Percentiles rank a stretch among this genome's conserved stretches.
These are phyloP conservation scores for Nymphaea colorata DNA, from an alignment of 164 flowering plant genomes.

Conservation along the genomic window DNA sequence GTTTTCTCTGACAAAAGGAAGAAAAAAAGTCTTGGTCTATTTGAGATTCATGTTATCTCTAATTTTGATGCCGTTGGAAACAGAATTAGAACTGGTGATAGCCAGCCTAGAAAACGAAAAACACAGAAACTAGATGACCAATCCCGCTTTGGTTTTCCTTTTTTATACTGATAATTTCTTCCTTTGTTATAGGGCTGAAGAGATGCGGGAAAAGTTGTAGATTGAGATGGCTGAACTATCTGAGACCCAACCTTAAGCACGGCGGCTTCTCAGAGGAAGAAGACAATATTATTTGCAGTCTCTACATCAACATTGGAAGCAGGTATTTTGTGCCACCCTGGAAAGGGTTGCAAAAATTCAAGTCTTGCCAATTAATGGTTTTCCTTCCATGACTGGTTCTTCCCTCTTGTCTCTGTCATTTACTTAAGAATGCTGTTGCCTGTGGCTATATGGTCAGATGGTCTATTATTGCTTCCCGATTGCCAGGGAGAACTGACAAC, in stretches of 20 bases:
- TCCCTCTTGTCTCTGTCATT: neutral
- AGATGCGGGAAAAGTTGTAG: slow-evolving; percentile 93
- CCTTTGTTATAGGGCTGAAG: slow-evolving; percentile 41
- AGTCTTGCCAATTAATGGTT: too few species aligned
- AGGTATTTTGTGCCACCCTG: slow-evolving; percentile 24
- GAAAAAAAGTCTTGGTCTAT: too few species aligned
- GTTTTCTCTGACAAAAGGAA: too few species aligned
- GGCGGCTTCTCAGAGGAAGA: slow-evolving; percentile 88
- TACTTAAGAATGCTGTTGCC: neutral
- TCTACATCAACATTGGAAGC: slow-evolving; percentile 76
- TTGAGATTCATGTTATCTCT: neutral
- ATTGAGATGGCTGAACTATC: slow-evolving; percentile 80
- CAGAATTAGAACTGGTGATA: too few species aligned
- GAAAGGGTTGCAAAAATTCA: too few species aligned
- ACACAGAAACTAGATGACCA: neutral
- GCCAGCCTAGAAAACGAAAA: neutral
- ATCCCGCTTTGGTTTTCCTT: neutral
- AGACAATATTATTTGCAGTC: slow-evolving; percentile 76
- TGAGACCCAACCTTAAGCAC: slow-evolving; percentile 77
- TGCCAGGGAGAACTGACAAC: slow-evolving; percentile 80
- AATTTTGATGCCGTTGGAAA: too few species aligned
- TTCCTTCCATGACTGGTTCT: too few species aligned
- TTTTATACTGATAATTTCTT: neutral
- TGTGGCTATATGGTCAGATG: slow-evolving; percentile 28
- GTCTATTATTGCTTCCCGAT: slow-evolving; percentile 79